These are phyloP conservation scores for Ophioceras dolichostomum DNA, from an alignment of 2,329 filamentous ascomycete species.

Conservation along the genomic window DNA sequence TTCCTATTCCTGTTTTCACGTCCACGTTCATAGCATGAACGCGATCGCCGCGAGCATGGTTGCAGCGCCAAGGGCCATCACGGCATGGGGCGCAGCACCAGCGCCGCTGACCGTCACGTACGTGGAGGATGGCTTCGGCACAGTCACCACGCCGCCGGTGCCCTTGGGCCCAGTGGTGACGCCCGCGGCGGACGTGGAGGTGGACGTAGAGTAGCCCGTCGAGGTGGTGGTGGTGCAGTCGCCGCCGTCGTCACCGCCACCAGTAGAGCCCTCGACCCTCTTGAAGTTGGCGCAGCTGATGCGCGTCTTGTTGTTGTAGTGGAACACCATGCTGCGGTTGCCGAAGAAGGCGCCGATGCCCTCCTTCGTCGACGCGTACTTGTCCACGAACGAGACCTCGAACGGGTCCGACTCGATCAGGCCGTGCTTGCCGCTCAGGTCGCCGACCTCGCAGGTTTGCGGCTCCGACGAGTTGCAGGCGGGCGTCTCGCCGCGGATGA, in stretches of 20 bases:
- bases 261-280: constrained; percentile 9
- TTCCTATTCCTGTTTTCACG: no score
- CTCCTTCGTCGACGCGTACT: constrained; percentile 40
- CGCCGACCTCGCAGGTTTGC: constrained; percentile 62
- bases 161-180: not conserved
- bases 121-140: not conserved
- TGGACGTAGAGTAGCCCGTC: constrained; percentile 4
- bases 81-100: not conserved
- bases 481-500: constrained; percentile 46
- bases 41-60: constrained; percentile 1
- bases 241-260: constrained; percentile 6
- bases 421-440: constrained; percentile 64
- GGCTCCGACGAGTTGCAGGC: constrained; percentile 45
- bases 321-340: constrained; percentile 51
- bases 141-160: not conserved
- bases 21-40: constrained; percentile 1
- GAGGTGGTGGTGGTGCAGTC: constrained; percentile 8
- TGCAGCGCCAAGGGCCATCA: not conserved
- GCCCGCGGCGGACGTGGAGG: not conserved
- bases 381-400: constrained; percentile 38
- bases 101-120: not conserved
- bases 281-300: constrained; percentile 53
- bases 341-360: constrained; percentile 47
- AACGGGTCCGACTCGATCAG: constrained; percentile 40
- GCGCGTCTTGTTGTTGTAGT: constrained; percentile 51